Conservation (phyloP, 257 asterid genomes). For the Dorcoceras hygrometricum region DNA sequence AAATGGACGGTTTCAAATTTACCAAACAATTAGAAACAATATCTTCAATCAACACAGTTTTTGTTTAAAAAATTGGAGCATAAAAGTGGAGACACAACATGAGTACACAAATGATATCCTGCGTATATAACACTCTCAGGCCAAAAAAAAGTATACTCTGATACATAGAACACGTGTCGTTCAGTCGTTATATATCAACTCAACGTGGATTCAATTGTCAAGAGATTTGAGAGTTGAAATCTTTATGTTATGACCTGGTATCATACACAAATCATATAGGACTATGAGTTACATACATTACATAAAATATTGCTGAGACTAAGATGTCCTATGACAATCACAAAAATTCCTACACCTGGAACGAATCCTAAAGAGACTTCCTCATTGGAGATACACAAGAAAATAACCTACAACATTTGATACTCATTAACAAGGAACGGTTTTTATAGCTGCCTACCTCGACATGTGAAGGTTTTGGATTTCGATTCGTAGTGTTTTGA, state of each 20-base stretch:
- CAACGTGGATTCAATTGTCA: background rate
- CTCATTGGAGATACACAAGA: slow-evolving; percentile 3
- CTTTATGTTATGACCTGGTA: background rate
- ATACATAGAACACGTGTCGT: no score
- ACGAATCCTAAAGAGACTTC: background rate
- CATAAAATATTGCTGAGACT: background rate
- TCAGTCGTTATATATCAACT: no score
- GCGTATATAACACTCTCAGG: no score
- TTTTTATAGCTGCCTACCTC: slow-evolving; percentile 29
- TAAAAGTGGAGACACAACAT: background rate
- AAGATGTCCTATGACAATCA: background rate
- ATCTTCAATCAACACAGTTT: slow-evolving; percentile 5
- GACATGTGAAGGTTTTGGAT: slow-evolving; percentile 72
- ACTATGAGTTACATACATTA: background rate
- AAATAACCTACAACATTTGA: slow-evolving; percentile 18
- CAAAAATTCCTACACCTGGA: background rate
- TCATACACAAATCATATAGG: background rate
- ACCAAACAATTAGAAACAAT: background rate
- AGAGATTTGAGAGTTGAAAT: background rate
- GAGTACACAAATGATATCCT: background rate
- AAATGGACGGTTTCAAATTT: background rate
- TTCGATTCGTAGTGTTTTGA: slow-evolving; percentile 53
- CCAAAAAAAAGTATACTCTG: no score
- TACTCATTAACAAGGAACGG: background rate
- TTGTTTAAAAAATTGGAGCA: background rate